Percentiles rank a stretch among this genome's conserved stretches.
phyloP scores from a whole-genome alignment of 192 early-diverging fungal genomes.

The Cladochytrium replicatum region DNA sequence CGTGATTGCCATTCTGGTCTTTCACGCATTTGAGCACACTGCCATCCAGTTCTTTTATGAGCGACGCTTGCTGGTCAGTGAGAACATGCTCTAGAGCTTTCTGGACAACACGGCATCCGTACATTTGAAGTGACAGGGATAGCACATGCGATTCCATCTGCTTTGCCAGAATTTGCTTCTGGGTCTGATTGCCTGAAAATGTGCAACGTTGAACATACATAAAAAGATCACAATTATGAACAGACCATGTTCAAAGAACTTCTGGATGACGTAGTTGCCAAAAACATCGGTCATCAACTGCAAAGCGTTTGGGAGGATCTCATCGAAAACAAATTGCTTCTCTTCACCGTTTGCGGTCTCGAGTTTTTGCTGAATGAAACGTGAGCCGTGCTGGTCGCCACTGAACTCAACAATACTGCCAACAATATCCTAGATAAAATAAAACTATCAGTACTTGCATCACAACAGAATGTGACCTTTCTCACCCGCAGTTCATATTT shows the following conservation, averaged over 20 bases:
- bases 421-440: constrained; percentile 65
- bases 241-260: constrained; percentile 97
- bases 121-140: constrained; percentile 94
- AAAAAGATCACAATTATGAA: neutral
- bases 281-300: constrained; percentile 99
- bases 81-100: constrained; percentile 93
- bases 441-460: no score
- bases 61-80: constrained; percentile 78
- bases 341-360: constrained; percentile 88
- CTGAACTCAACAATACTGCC: constrained; percentile 95
- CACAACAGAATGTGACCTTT: constrained; percentile 12
- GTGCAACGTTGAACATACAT: neutral
- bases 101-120: constrained; percentile 97
- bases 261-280: constrained; percentile 99
- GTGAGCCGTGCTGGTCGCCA: constrained; percentile 95
- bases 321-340: constrained; percentile 94
- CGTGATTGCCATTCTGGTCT: constrained; percentile 99
- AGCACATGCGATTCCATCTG: constrained; percentile 96
- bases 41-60: constrained; percentile 88
- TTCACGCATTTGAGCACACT: constrained; percentile 97
- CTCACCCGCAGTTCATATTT: constrained; percentile 92
- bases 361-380: constrained; percentile 97
- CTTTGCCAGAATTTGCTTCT: constrained; percentile 84
- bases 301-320: constrained; percentile 80
- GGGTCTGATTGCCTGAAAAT: constrained; percentile 55